phyloP scores from a whole-genome alignment of 371 early-diverging fungal species.

The Mortierella sp. region DNA sequence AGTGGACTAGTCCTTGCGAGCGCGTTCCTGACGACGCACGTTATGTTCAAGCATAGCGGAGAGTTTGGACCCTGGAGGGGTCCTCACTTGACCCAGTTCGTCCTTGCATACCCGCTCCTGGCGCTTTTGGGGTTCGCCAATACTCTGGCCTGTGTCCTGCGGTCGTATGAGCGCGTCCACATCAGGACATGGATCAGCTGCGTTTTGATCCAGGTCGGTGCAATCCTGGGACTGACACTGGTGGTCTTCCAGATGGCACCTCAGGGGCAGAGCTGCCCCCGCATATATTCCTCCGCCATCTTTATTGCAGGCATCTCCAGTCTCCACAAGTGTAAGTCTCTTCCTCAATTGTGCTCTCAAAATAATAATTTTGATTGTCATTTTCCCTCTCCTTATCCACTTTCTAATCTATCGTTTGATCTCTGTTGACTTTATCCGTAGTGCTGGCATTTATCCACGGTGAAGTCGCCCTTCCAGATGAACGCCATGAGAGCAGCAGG shows the following conservation, averaged over 20 bases:
- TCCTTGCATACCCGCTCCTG: slow-evolving; percentile 64
- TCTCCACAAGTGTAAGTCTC: slow-evolving; percentile 51
- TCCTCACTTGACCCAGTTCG: slow-evolving; percentile 67
- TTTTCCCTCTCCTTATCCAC: not conserved
- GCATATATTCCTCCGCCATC: slow-evolving; percentile 51
- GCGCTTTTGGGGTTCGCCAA: slow-evolving; percentile 60
- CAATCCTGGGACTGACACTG: slow-evolving; percentile 52
- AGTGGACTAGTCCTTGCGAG: slow-evolving; percentile 61
- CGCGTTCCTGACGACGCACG: slow-evolving; percentile 59
- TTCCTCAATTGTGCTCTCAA: slow-evolving; percentile 7
- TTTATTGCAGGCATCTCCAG: slow-evolving; percentile 47
- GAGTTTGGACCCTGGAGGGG: slow-evolving; percentile 68
- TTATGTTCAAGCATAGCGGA: slow-evolving; percentile 61
- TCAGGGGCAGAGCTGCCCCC: slow-evolving; percentile 50
- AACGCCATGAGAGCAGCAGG: slow-evolving; percentile 38
- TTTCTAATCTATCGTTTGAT: not conserved
- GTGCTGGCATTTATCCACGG: slow-evolving; percentile 55
- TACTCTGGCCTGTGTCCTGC: slow-evolving; percentile 55
- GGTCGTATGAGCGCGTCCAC: slow-evolving; percentile 43
- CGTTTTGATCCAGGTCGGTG: slow-evolving; percentile 46
- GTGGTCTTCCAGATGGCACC: slow-evolving; percentile 57
- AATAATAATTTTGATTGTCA: not conserved
- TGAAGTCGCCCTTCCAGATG: slow-evolving; percentile 57
- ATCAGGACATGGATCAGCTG: slow-evolving; percentile 46
- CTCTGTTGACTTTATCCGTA: slow-evolving; percentile 7